Evolutionary conservation across 2,329 filamentous ascomycete species (phyloP).

Genomic region (Podosphaera fusca): DNA sequence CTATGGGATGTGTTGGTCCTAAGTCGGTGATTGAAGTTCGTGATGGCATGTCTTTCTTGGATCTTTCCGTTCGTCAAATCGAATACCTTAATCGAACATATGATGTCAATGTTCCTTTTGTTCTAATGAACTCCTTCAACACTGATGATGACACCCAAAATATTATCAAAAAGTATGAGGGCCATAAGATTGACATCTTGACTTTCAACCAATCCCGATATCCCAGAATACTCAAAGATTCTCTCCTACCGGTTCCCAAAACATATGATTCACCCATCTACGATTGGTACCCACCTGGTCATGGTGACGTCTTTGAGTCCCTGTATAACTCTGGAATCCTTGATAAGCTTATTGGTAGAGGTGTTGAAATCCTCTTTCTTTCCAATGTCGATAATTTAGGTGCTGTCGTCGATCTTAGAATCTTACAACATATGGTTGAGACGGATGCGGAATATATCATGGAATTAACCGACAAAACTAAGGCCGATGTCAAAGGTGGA

Average conservation of each 20-base stretch:
- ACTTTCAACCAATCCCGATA: slow-evolving; percentile 99
- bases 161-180: slow-evolving; percentile 99
- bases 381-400: slow-evolving; percentile 98
- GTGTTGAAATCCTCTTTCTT: slow-evolving; percentile 93
- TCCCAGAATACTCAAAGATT: slow-evolving; percentile 95
- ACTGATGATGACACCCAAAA: slow-evolving; percentile 92
- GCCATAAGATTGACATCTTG: slow-evolving; percentile 97
- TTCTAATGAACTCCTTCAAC: slow-evolving; percentile 99
- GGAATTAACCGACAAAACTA: slow-evolving; percentile 99
- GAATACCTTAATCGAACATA: slow-evolving; percentile 98
- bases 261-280: slow-evolving; percentile 64
- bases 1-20: slow-evolving; percentile 96
- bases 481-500: slow-evolving; percentile 99
- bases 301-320: slow-evolving; percentile 99
- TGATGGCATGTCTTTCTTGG: slow-evolving; percentile 99
- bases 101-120: slow-evolving; percentile 87
- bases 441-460: slow-evolving; percentile 96
- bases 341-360: slow-evolving; percentile 83
- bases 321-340: slow-evolving; percentile 98
- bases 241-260: slow-evolving; percentile 86
- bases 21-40: slow-evolving; percentile 99
- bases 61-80: slow-evolving; percentile 94
- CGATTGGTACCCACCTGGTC: slow-evolving; percentile 96
- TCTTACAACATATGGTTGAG: slow-evolving; percentile 98
- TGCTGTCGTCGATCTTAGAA: slow-evolving; percentile 90